Conservation (phyloP, 2,329 filamentous ascomycete genomes). For the Fusarium cyanostomum region DNA sequence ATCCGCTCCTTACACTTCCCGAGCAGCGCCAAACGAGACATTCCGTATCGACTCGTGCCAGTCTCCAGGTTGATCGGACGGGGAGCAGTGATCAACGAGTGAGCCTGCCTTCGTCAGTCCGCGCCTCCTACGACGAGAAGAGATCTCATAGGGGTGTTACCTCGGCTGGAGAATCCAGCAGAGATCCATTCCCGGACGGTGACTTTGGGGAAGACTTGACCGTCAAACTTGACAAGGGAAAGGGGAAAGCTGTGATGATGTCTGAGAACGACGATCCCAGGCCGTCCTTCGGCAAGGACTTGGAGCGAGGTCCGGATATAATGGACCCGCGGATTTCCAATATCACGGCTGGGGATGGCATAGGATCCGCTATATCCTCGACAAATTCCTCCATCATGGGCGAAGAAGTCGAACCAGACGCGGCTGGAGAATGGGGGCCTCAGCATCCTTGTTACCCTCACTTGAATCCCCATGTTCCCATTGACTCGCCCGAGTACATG, state of each 20-base stretch:
- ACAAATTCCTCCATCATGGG: slow-evolving; percentile 70
- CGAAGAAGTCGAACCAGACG: slow-evolving; percentile 70
- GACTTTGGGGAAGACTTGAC: slow-evolving; percentile 22
- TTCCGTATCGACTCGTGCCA: slow-evolving; percentile 56
- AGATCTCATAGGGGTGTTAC: slow-evolving; percentile 48
- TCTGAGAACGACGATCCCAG: slow-evolving; percentile 48
- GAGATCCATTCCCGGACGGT: slow-evolving; percentile 16
- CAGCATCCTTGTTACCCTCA: slow-evolving; percentile 95
- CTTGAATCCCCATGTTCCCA: slow-evolving; percentile 87
- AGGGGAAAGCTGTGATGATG: slow-evolving; percentile 60
- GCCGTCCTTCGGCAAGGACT: slow-evolving; percentile 58
- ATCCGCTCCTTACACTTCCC: slow-evolving; percentile 61
- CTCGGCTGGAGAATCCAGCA: slow-evolving; percentile 29
- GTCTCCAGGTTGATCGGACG: slow-evolving; percentile 60
- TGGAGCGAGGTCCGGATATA: slow-evolving; percentile 63
- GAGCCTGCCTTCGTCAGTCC: slow-evolving; percentile 63
- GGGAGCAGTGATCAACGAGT: slow-evolving; percentile 58
- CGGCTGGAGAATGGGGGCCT: slow-evolving; percentile 88
- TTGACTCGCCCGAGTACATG: slow-evolving; percentile 76
- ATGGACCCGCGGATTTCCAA: slow-evolving; percentile 58
- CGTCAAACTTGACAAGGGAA: slow-evolving; percentile 58
- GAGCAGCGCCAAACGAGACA: slow-evolving; percentile 60
- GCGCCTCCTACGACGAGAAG: slow-evolving; percentile 64
- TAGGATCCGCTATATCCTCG: slow-evolving; percentile 65
- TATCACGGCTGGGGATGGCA: slow-evolving; percentile 59